phyloP scores from a whole-genome alignment of 257 asterid genomes.

The Capsicum chinense region DNA sequence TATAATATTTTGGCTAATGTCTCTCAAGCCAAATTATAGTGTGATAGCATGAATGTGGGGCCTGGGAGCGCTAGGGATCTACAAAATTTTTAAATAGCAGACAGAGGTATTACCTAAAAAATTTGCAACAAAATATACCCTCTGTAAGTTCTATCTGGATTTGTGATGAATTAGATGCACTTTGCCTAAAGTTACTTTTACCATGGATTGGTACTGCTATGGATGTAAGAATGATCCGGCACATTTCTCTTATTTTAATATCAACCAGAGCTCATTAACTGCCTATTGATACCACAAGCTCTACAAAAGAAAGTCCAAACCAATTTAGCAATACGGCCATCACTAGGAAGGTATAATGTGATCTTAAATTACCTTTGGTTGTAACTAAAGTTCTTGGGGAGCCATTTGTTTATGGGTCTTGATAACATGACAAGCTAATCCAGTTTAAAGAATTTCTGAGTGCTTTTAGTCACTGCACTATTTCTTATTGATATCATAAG shows the following conservation, averaged over 20 bases:
- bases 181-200: not conserved
- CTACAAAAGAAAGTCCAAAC: too few species aligned
- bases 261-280: constrained; percentile 6
- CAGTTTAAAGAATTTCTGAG: constrained; percentile 12
- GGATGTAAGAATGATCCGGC: not conserved
- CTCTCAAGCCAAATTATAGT: not conserved
- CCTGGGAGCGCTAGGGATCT: not conserved
- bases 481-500: constrained; percentile 6
- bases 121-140: not conserved
- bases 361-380: too few species aligned
- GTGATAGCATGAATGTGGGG: not conserved
- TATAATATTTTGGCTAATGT: not conserved
- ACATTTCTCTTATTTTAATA: not conserved
- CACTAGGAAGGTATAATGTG: too few species aligned
- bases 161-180: not conserved
- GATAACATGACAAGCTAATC: not conserved
- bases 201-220: not conserved
- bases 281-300: too few species aligned
- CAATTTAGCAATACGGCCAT: too few species aligned
- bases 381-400: too few species aligned
- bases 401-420: not conserved
- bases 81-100: not conserved
- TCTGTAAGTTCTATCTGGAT: not conserved
- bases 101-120: not conserved
- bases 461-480: not conserved